Percentiles rank a stretch among this genome's conserved stretches.
These are phyloP conservation scores for Ophiostoma sp. DNA, from an alignment of 2,329 filamentous ascomycete species.

Conservation along the genomic window DNA sequence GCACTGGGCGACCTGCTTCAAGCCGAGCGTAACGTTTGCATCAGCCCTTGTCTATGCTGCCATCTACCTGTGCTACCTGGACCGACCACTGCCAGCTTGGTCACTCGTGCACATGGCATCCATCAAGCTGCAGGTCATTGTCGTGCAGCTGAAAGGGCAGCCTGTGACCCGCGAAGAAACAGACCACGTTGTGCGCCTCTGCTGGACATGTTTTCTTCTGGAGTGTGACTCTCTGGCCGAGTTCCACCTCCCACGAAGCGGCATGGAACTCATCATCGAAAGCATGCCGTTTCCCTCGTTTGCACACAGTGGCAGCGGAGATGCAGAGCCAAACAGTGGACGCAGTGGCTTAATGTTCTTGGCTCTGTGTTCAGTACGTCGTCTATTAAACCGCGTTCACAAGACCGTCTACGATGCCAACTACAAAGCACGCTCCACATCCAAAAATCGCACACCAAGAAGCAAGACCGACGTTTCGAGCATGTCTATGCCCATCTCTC, in stretches of 20 bases:
- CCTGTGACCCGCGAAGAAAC: not conserved
- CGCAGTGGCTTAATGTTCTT: not conserved
- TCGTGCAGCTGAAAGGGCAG: not conserved
- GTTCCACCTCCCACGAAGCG: constrained; percentile 33
- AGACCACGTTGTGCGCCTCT: constrained; percentile 30
- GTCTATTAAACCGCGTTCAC: not conserved
- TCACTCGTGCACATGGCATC: constrained; percentile 11
- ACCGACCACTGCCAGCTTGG: constrained; percentile 3
- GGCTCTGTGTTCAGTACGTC: not conserved
- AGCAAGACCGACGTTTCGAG: not conserved
- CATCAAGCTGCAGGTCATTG: constrained; percentile 9
- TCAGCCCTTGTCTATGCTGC: not conserved
- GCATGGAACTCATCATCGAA: constrained; percentile 34
- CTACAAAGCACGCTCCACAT: not conserved
- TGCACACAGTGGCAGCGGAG: constrained; percentile 26
- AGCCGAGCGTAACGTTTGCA: not conserved
- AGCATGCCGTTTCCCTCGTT: constrained; percentile 33
- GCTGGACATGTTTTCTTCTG: constrained; percentile 34
- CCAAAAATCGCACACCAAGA: not conserved
- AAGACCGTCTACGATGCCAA: not conserved
- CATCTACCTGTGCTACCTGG: constrained; percentile 6
- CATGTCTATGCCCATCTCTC: not conserved
- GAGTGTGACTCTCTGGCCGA: constrained; percentile 34
- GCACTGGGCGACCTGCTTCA: not conserved
- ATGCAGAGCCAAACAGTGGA: constrained; percentile 9